Percentiles rank a stretch among this genome's conserved stretches.
These are phyloP conservation scores for Micractinium conductrix DNA, from an alignment of 139 green algal genomes.

Conservation along the genomic window DNA sequence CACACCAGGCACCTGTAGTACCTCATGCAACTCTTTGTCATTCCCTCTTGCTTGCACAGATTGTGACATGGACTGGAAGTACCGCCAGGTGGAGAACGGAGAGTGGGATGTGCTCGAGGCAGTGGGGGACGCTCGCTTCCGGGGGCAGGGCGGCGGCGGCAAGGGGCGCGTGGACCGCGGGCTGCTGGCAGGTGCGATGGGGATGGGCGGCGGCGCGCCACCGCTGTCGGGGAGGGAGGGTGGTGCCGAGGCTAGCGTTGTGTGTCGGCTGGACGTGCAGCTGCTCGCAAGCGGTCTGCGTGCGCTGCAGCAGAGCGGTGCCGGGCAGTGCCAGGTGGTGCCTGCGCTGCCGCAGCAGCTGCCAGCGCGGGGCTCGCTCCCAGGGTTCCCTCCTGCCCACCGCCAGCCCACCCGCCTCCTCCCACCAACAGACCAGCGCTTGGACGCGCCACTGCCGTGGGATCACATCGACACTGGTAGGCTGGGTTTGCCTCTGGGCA, in stretches of 20 bases:
- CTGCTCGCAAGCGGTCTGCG: too few relatives aligned
- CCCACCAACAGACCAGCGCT: conserved; percentile 47
- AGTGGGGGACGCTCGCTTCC: conserved; percentile 64
- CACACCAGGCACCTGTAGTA: too few relatives aligned
- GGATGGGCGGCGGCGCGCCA: not conserved
- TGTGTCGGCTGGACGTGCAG: too few relatives aligned
- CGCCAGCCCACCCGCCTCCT: not conserved
- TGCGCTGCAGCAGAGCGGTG: too few relatives aligned
- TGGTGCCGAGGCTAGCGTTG: not conserved
- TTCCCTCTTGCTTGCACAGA: conserved; percentile 52
- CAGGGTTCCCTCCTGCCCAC: too few relatives aligned
- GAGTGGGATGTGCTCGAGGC: conserved; percentile 83
- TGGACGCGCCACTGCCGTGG: conserved; percentile 79
- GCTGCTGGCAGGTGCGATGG: conserved; percentile 39
- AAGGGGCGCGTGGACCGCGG: conserved; percentile 77
- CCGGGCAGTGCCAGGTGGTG: too few relatives aligned
- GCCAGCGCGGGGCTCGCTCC: too few relatives aligned
- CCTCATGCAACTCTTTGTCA: too few relatives aligned
- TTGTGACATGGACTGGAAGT: conserved; percentile 71
- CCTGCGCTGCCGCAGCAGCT: too few relatives aligned
- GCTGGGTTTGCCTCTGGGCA: too few relatives aligned
- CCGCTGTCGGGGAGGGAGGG: not conserved
- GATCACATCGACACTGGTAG: conserved; percentile 81
- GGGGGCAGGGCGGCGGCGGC: conserved; percentile 65
- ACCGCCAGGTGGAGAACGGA: conserved; percentile 62